Base-by-base conservation (phyloP, 192 early-diverging fungal genomes). In the Obelidium mucronatum region DNA sequence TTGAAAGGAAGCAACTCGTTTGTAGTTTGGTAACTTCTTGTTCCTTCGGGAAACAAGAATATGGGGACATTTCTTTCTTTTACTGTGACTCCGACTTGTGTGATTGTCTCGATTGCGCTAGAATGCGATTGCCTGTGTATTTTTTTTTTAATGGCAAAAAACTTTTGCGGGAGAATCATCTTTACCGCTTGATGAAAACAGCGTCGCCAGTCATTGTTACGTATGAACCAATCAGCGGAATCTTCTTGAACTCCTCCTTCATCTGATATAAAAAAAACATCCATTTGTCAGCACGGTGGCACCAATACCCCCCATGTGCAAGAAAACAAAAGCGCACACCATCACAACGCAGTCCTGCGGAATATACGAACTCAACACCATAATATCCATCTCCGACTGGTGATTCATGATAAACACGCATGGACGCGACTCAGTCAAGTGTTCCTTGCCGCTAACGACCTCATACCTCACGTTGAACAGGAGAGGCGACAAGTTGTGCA, bases 21-120 rank as follows among this genome's bases (percentile, higher is more conserved):
- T 31, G 90, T 87, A 24, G 80, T 79, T 48, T 90, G 88, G 72
- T 90, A 92, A 22, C 92, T 92, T 59, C 97, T 91, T n/a, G 92
- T 96, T 55, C 97, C 97, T 82, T 97, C 95, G 66, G 94, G 94
- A 78, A 93, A 98, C 73, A 98, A 91, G 69, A 87, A 91, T 34
- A 96, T 86, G 61, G 89, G 83, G 37, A 82, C 90, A 40, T 91
- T 89, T 70, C 91, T 86, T 61, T 88, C 82, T 67, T 92, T 90
- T 66, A 98, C 89, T 70, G 88, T 85, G 2, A 86, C 84, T 52
- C 90, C 91, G 52, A 94, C 94, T 39, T 88, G 78, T 24, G 84
- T 86, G 66, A 94, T 92, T 36, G 92, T 86, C 42, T 92, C 89
- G 42, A 92, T 89, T 52, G 95, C 90, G 82, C 84, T 90, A 44